Evolutionary conservation across 108 stramenopile genomes (phyloP).

Genomic region (Fistulifera solaris): DNA sequence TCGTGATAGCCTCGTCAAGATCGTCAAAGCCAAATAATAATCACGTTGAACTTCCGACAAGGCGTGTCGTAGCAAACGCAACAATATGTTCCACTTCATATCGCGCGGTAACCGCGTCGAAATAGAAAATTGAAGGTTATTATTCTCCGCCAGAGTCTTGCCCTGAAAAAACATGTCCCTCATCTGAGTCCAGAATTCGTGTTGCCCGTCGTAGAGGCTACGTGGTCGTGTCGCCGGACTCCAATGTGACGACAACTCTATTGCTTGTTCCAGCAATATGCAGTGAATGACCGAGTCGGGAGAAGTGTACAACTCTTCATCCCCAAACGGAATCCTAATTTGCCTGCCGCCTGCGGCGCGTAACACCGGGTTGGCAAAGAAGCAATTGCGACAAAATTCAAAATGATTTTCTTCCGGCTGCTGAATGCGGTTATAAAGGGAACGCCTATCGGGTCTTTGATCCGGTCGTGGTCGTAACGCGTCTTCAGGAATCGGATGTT

Average conservation of each 20-base stretch:
- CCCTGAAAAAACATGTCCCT: background rate
- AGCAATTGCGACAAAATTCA: background rate
- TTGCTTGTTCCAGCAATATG: background rate
- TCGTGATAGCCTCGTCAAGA: constrained; percentile 21
- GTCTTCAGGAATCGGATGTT: too few relatives aligned
- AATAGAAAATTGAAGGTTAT: background rate
- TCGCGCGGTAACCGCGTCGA: constrained; percentile 2
- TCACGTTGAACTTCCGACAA: constrained; percentile 43
- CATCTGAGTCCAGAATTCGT: background rate
- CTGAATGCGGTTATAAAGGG: too few relatives aligned
- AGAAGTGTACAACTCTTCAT: too few relatives aligned
- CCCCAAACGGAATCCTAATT: background rate
- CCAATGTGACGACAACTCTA: background rate
- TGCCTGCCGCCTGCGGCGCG: background rate
- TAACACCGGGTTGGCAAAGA: background rate
- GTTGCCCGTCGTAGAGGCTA: background rate
- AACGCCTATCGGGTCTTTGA: too few relatives aligned
- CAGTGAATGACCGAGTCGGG: too few relatives aligned
- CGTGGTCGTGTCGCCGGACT: background rate
- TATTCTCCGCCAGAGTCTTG: background rate
- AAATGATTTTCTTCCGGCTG: background rate
- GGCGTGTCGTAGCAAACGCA: constrained; percentile 39
- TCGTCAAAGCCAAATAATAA: constrained; percentile 23
- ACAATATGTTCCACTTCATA: constrained; percentile 1
- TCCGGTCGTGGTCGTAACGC: too few relatives aligned